Base-by-base conservation (phyloP, 305 asterid species). In the Stenogyne calaminthoides region DNA sequence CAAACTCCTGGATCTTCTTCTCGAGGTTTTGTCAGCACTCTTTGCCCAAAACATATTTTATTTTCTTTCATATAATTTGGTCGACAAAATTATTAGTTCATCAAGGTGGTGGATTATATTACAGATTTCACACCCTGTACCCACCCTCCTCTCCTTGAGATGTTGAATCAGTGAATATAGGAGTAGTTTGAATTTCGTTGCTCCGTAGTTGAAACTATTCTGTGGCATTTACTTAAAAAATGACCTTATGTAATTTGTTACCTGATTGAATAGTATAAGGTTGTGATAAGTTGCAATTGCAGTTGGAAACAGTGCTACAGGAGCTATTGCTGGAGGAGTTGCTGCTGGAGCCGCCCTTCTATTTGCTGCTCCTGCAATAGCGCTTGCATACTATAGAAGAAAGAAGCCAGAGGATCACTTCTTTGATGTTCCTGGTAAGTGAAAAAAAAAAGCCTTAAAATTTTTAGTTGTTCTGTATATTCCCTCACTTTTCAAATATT, bases 271-370 rank as follows among this genome's bases (percentile, higher is more conserved):
- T 32, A 22, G 18, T 74, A 61, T 34, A 67, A 22, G 27, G 60
- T 74, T 64, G 40, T 57, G 74, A 36, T 64, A 73, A 52, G 78
- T 58, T 67, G 71, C 71, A 52, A 54, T 77, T 80, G 79, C 86
- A 88, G 90, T 82, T 81, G 86, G 88, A 70, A 84, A 78, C 67
- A 62, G 90, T 62, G 87, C 86, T 69, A 88, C 89, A 32, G 93
- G 93, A 77, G 89, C 93, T 69, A 88, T 88, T 72, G 93, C 93
- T 54, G 93, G 93, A 70, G 90, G 89, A 57, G 93, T 88, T 64
- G 92, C 92, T 67, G 90, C 92, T 42, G 92, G 88, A 19, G 92
- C 90, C 22, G 92, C 92, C 64, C 87, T 88, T 80, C 84, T 88
- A 19, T 87, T 87, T 80, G 92, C 92, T 63, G 90, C 75, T 69